Evolutionary conservation across 1,139 yeast genomes (phyloP), one percentile per base, ranked within the genome.

Genomic region (Hyphopichia khmerensis): DNA sequence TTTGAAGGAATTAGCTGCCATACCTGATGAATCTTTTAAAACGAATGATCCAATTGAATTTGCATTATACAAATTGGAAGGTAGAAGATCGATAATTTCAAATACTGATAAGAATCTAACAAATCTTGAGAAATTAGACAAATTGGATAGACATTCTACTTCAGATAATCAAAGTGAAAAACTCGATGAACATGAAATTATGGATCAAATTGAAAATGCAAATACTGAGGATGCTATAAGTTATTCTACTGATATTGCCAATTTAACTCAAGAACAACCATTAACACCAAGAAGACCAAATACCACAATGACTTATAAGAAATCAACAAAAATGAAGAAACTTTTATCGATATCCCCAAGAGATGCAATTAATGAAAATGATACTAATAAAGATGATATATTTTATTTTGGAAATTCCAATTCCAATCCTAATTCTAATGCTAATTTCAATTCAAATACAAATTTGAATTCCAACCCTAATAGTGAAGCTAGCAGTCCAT

Each of bases 21-120:
- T 89, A 38, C 91, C 96, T 0, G 96, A 89, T 57, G 91, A 84
- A 45, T 70, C 84, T 1, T 69, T 77, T 37, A 79, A 75, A 33
- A 83, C 79, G 24, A 62, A 60, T 37, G 66, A 69, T 48, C 96
- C 96, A 0, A 71, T 90, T n/a, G 78, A 75, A 43, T 79, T 81
- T 42, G 93, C 97, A 0, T 69, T 90, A 47, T 72, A 74, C 58
- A 88, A 87, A 59, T 67, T 90, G 26, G 95, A 87, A 61, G 97
- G 96, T 0, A 79, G 74, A 33, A 75, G 27, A 18, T 33, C 36
- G 10, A 26, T 26, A 26, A 29, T 29, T 5, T 29, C 32, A 29
- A 29, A 29, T 7, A 13, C 59, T 35, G 59, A 58, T 17, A 57
- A 64, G 21, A 62, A 62, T 33, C 69, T 48, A 10, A 9, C 21